Evolutionary conservation across 2,329 filamentous ascomycete species (phyloP).

Genomic region (Malbranchea cinnamomea): DNA sequence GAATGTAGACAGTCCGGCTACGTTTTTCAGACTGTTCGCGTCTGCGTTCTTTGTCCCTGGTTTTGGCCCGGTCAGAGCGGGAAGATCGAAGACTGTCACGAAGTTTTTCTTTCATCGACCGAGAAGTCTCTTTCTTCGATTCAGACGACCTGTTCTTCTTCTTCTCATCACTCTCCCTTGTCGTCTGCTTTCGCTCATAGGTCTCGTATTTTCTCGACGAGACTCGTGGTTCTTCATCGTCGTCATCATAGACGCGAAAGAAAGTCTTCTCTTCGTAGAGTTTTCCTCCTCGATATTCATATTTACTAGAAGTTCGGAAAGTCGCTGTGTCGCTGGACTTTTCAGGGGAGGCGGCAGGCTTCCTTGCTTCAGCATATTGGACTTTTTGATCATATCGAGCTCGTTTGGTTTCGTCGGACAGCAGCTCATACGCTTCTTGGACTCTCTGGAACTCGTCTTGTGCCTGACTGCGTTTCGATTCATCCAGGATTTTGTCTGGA

Average conservation of each 20-base stretch:
- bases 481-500: conserved; percentile 78
- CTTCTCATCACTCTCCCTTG: conserved; percentile 24
- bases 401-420: conserved; percentile 61
- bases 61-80: conserved; percentile 23
- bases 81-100: conserved; percentile 19
- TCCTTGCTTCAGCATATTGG: conserved; percentile 18
- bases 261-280: conserved; percentile 30
- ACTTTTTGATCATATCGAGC: conserved; percentile 64
- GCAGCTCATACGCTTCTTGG: conserved; percentile 81
- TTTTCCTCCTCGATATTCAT: conserved; percentile 28
- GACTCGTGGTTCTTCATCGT: conserved; percentile 23
- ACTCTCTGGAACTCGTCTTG: conserved; percentile 83
- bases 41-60: conserved; percentile 28
- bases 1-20: conserved; percentile 16
- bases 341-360: conserved; percentile 7
- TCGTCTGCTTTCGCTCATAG: conserved; percentile 18
- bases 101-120: conserved; percentile 17
- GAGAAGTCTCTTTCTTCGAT: conserved; percentile 11
- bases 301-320: conserved; percentile 10
- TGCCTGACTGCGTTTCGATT: conserved; percentile 59
- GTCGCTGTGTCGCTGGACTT: conserved; percentile 6
- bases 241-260: conserved; percentile 22
- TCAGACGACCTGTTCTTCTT: conserved; percentile 19
- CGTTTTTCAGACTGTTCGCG: conserved; percentile 27
- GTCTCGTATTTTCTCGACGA: conserved; percentile 27